Percentiles rank a stretch among this genome's conserved stretches.
Evolutionary conservation across 2,329 filamentous ascomycete species (phyloP).

Genomic region (Acrocalymma vagum): DNA sequence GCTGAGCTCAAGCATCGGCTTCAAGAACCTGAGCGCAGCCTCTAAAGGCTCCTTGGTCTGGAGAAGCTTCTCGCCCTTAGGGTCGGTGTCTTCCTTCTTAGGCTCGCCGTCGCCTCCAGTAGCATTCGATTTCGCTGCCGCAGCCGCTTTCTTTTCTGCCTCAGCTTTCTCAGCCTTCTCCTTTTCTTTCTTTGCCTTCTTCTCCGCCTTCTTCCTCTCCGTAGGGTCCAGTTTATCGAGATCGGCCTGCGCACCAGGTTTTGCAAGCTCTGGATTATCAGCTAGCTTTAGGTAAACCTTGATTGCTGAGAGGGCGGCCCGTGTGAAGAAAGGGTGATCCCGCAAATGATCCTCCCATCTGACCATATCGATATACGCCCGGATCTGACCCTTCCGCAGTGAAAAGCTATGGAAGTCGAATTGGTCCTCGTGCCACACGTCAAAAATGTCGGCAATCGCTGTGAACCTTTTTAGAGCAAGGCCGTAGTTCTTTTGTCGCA

Average conservation of each 20-base stretch:
- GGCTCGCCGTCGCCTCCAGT: conserved; percentile 68
- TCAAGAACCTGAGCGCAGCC: conserved; percentile 87
- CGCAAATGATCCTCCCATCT: conserved; percentile 92
- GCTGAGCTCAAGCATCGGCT: conserved; percentile 81
- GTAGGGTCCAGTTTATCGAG: conserved; percentile 60
- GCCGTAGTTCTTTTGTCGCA: conserved; percentile 81
- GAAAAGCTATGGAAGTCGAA: conserved; percentile 99
- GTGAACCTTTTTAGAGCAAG: conserved; percentile 93
- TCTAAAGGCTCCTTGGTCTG: conserved; percentile 83
- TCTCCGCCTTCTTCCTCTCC: conserved; percentile 85
- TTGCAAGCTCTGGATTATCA: conserved; percentile 74
- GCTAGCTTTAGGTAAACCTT: conserved; percentile 81
- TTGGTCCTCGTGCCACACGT: conserved; percentile 97
- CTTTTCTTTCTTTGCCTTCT: conserved; percentile 86
- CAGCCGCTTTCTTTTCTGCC: conserved; percentile 81
- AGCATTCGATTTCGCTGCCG: conserved; percentile 65
- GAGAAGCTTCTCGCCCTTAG: conserved; percentile 80
- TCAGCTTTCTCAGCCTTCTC: conserved; percentile 77
- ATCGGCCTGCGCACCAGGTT: conserved; percentile 69
- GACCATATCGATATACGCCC: conserved; percentile 95
- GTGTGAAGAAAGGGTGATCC: conserved; percentile 91
- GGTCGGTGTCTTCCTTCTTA: conserved; percentile 92
- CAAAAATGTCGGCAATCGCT: conserved; percentile 89
- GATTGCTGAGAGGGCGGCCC: conserved; percentile 82
- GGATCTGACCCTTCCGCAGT: conserved; percentile 93